Evolutionary conservation across 1,139 yeast genomes (phyloP).

Genomic region (Candida tropicalis): DNA sequence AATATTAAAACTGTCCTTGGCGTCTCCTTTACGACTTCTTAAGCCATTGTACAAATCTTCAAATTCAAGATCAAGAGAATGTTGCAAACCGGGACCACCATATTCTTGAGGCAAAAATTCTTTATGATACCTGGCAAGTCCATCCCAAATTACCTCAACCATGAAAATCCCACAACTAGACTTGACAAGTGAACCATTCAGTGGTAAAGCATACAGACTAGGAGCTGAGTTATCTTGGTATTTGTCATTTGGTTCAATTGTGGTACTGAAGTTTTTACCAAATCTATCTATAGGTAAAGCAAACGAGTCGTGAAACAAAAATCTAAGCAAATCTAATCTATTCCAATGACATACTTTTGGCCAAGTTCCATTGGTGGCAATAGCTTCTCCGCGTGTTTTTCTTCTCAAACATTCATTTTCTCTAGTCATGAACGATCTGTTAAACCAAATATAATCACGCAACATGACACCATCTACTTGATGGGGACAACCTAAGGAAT

Average conservation of each 20-base stretch:
- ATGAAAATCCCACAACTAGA: conserved; percentile 71
- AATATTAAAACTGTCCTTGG: conserved; percentile 44
- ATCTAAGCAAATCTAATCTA: conserved; percentile 74
- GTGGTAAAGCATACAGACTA: conserved; percentile 26
- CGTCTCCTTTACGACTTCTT: conserved; percentile 31
- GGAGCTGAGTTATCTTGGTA: conserved; percentile 28
- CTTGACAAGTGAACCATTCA: conserved; percentile 49
- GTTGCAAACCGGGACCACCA: conserved; percentile 63
- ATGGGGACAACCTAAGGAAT: conserved; percentile 87
- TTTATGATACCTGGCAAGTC: conserved; percentile 62
- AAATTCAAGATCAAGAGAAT: conserved; percentile 51
- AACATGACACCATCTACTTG: conserved; percentile 89
- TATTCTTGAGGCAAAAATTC: conserved; percentile 59
- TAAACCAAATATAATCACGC: conserved; percentile 78
- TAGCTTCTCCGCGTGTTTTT: conserved; percentile 38
- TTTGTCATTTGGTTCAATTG: conserved; percentile 22
- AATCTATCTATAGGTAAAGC: conserved; percentile 64
- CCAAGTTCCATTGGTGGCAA: conserved; percentile 62
- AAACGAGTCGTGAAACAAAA: conserved; percentile 80
- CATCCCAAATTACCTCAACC: conserved; percentile 66
- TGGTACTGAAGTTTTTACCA: conserved; percentile 32
- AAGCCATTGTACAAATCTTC: conserved; percentile 38
- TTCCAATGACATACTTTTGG: conserved; percentile 73
- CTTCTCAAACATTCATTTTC: conserved; percentile 61
- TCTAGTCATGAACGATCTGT: conserved; percentile 78